Evolutionary conservation across 2,329 filamentous ascomycete species (phyloP).

Genomic region (Penicillium sp.): DNA sequence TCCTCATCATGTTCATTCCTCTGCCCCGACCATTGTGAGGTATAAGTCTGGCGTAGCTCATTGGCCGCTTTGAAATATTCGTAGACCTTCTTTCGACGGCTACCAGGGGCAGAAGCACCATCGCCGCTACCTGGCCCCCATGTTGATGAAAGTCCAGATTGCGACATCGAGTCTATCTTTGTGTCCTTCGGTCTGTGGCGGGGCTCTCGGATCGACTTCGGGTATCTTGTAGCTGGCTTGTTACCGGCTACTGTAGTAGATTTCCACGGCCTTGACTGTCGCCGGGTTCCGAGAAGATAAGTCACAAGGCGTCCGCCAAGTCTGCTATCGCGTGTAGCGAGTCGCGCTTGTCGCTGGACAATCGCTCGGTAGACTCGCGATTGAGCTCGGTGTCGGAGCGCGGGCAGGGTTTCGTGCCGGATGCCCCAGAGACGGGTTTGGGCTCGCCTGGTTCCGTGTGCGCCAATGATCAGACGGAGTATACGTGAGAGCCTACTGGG

Average conservation of each 20-base stretch:
- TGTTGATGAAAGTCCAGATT: constrained; percentile 22
- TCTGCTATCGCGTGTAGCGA: constrained; percentile 45
- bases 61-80: constrained; percentile 70
- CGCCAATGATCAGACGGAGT: constrained; percentile 61
- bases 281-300: constrained; percentile 26
- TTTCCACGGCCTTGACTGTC: constrained; percentile 20
- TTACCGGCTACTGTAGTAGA: constrained; percentile 4
- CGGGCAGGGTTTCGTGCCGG: constrained; percentile 71
- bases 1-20: constrained; percentile 49
- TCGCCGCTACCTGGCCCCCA: constrained; percentile 26
- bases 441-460: constrained; percentile 61
- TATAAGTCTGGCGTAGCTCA: constrained; percentile 66
- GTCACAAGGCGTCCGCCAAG: constrained; percentile 24
- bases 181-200: constrained; percentile 19
- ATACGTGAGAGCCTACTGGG: constrained; percentile 47
- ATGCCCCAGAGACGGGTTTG: constrained; percentile 67
- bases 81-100: constrained; percentile 74
- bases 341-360: constrained; percentile 60
- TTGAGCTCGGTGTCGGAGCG: constrained; percentile 68
- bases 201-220: constrained; percentile 16
- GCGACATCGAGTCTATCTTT: constrained; percentile 24
- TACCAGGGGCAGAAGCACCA: constrained; percentile 56
- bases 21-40: constrained; percentile 52
- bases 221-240: constrained; percentile 8
- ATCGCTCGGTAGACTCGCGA: constrained; percentile 74